Percentiles rank a stretch among this genome's conserved stretches.
Evolutionary conservation across 2,329 filamentous ascomycete species (phyloP).

Genomic region (Cytospora paraplurivora): DNA sequence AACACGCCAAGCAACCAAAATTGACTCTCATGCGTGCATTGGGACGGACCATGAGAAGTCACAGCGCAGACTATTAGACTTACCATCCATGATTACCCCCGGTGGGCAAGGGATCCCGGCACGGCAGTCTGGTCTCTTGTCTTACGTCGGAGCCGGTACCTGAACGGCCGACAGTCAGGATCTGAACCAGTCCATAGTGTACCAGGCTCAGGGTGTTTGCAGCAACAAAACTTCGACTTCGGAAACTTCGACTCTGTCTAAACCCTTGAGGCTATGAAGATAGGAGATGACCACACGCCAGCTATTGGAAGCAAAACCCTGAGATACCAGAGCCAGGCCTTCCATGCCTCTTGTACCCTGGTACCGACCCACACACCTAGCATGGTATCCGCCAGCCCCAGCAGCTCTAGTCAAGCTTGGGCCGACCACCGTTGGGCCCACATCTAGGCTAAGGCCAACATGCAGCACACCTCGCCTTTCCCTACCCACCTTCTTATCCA

Average conservation of each 20-base stretch:
- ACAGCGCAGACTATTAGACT: slow-evolving; percentile 5
- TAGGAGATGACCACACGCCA: slow-evolving; percentile 7
- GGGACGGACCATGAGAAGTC: not conserved
- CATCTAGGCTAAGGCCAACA: slow-evolving; percentile 3
- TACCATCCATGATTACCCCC: slow-evolving; percentile 2
- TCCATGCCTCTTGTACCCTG: slow-evolving; percentile 3
- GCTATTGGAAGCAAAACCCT: slow-evolving; percentile 5
- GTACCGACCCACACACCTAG: slow-evolving; percentile 12
- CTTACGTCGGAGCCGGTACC: slow-evolving; percentile 10
- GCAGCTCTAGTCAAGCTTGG: slow-evolving; percentile 21
- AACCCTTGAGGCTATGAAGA: not conserved
- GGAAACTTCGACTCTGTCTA: not conserved
- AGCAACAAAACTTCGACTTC: not conserved
- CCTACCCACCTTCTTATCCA: not conserved
- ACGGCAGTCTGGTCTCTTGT: slow-evolving; percentile 6
- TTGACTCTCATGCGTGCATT: not conserved
- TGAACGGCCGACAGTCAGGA: slow-evolving; percentile 6
- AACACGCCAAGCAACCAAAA: not conserved
- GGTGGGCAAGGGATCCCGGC: not conserved
- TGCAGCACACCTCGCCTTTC: slow-evolving; percentile 17
- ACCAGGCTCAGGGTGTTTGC: not conserved
- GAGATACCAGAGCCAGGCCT: not conserved
- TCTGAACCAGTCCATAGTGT: not conserved
- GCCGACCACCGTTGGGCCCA: slow-evolving; percentile 3
- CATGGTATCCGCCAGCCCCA: slow-evolving; percentile 9